phyloP scores from a whole-genome alignment of 179 eudicot species.

The Amaranthus tricolor region DNA sequence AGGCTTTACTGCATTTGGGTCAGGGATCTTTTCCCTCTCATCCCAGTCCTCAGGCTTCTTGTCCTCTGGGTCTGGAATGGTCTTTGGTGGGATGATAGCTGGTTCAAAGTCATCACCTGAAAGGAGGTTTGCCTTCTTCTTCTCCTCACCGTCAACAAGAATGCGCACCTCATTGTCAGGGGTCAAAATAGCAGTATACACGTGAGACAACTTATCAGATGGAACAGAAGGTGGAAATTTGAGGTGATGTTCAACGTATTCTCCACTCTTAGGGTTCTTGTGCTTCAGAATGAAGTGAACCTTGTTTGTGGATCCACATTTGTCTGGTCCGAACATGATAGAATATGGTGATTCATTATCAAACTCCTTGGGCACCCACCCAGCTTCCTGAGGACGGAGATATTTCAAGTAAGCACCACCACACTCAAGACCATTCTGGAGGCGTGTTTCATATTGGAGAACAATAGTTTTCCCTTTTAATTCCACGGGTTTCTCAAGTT shows the following conservation, averaged over 20 bases:
- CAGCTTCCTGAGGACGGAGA: constrained; percentile 83
- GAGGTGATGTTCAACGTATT: constrained; percentile 80
- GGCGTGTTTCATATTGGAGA: constrained; percentile 79
- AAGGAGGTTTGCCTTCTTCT: constrained; percentile 70
- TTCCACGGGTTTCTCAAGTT: constrained; percentile 60
- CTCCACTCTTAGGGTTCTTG: constrained; percentile 83
- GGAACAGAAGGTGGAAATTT: constrained; percentile 80
- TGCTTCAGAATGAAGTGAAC: constrained; percentile 91
- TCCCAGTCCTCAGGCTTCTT: constrained; percentile 94
- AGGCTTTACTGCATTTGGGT: constrained; percentile 69
- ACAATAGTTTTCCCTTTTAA: constrained; percentile 61
- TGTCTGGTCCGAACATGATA: constrained; percentile 95
- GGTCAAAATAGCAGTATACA: constrained; percentile 72
- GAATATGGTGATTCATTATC: constrained; percentile 84
- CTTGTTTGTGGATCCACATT: constrained; percentile 88
- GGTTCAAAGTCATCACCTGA: constrained; percentile 80
- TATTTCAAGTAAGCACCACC: constrained; percentile 92
- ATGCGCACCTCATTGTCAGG: constrained; percentile 63
- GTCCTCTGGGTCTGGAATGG: constrained; percentile 87
- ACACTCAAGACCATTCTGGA: constrained; percentile 84
- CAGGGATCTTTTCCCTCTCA: constrained; percentile 77
- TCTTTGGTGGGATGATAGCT: constrained; percentile 68
- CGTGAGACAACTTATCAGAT: constrained; percentile 74
- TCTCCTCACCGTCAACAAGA: constrained; percentile 83
- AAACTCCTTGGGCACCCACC: constrained; percentile 73